phyloP scores from a whole-genome alignment of 1,284 basidiomycete genomes.

The Meripilus lineatus region DNA sequence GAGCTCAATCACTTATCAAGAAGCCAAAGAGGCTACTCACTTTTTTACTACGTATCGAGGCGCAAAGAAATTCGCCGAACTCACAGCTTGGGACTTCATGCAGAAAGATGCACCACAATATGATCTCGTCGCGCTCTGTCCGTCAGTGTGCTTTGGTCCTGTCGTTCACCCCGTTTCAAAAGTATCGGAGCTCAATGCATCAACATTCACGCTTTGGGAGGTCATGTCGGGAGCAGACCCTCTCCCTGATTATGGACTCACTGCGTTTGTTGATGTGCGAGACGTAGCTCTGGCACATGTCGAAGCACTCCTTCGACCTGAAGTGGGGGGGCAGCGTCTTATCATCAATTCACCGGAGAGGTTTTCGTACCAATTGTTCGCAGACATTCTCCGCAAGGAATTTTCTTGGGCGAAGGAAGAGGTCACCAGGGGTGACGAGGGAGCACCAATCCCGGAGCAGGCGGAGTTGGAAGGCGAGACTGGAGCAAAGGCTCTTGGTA shows the following conservation, averaged over 20 bases:
- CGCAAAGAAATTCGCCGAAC: slow-evolving; percentile 14
- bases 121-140: slow-evolving; percentile 12
- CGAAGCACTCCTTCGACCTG: slow-evolving; percentile 12
- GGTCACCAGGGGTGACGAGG: slow-evolving; percentile 7
- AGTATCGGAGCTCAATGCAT: slow-evolving; percentile 5
- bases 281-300: too few species aligned
- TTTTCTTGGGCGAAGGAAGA: slow-evolving; percentile 12
- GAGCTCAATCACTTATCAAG: slow-evolving; percentile 11
- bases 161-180: slow-evolving; percentile 10
- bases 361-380: slow-evolving; percentile 5
- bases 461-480: slow-evolving; percentile 8
- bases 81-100: slow-evolving; percentile 12
- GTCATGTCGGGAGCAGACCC: slow-evolving; percentile 3
- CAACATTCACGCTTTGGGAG: too few species aligned
- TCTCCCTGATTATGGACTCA: not conserved
- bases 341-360: slow-evolving; percentile 6
- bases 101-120: slow-evolving; percentile 8
- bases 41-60: slow-evolving; percentile 15
- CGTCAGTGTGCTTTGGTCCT: slow-evolving; percentile 12
- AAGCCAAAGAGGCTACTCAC: slow-evolving; percentile 3
- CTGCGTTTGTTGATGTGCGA: too few species aligned
- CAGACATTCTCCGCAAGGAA: slow-evolving; percentile 10
- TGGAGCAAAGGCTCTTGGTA: slow-evolving; percentile 5
- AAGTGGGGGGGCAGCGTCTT: slow-evolving; percentile 9
- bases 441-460: slow-evolving; percentile 6